Base-by-base conservation (phyloP, 73 alveolate species). In the Halteria grandinella region DNA sequence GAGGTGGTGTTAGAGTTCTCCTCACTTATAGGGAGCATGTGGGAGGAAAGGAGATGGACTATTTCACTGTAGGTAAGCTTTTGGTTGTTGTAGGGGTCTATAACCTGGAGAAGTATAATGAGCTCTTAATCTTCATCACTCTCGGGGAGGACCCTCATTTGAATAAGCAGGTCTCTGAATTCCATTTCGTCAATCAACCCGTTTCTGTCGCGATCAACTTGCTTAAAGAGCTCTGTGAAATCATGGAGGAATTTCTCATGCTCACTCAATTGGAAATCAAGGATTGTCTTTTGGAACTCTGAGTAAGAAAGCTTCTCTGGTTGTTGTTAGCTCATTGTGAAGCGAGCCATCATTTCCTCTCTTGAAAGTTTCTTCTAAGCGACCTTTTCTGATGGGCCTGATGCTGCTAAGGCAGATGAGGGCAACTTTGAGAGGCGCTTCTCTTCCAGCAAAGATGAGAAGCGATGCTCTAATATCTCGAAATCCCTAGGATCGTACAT, bases 1-100 rank as follows among this genome's bases (percentile, higher is more conserved):
- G n/a, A n/a, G n/a, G n/a, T n/a, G n/a, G n/a, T n/a, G n/a, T n/a
- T n/a, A n/a, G n/a, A n/a, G n/a, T 85, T 84, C 29, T 63, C 49
- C 44, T 90, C 94, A 40, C 71, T 79, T n/a, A 73, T 51, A 12
- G 95, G 95, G 20, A 87, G 88, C 91, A 87, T 59, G 29, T 87
- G 93, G 10, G 91, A 80, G 0, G 98, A 80, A 73, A 97, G 94
- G 40, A 97, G 91, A 72, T 96, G 95, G 17, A 95, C 99, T 33
- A 97, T 79, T 83, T 95, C 98, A 79, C 96, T 80, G 89, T 93
- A 95, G 21, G 98, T 97, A 70, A 97, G 89, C 89, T 92, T 95
- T 47, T 95, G 87, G 90, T 95, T 93, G 80, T 89, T 94, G 87
- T 86, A 91, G 50, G 99, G 99, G 71, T 97, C 99, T 41, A 95